Evolutionary conservation across 257 asterid species (phyloP).

Genomic region (Nicotiana undulata): DNA sequence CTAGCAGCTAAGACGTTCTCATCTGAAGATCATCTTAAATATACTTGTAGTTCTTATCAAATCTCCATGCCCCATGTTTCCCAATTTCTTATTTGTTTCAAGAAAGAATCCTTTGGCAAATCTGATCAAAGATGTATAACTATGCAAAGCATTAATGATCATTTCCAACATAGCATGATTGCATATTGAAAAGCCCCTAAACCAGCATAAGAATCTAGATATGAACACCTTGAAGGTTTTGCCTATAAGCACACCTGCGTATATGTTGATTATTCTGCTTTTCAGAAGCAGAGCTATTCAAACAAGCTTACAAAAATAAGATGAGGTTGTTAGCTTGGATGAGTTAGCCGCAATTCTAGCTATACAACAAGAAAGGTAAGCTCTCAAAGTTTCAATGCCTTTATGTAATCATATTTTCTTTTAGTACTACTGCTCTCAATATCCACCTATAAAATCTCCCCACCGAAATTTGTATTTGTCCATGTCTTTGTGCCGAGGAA

Average conservation of each 20-base stretch:
- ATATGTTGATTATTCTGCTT: background rate
- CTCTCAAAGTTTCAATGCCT: background rate
- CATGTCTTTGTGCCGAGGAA: background rate
- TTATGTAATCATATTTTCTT: too few relatives aligned
- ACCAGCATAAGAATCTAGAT: background rate
- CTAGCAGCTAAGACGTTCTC: conserved; percentile 66
- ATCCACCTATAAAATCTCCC: too few relatives aligned
- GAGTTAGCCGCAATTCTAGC: conserved; percentile 92
- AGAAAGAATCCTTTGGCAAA: background rate
- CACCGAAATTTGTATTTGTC: background rate
- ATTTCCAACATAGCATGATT: background rate
- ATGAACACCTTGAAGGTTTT: too few relatives aligned
- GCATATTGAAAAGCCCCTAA: background rate
- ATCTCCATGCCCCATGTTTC: background rate
- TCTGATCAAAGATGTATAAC: background rate
- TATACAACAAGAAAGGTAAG: conserved; percentile 60
- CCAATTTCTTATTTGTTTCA: background rate
- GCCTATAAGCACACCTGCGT: background rate
- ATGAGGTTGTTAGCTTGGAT: conserved; percentile 79
- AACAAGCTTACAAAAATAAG: conserved; percentile 82
- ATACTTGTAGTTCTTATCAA: conserved; percentile 5
- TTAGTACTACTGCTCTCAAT: background rate
- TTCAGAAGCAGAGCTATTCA: conserved; percentile 82
- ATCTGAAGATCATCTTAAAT: background rate
- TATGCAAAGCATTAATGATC: background rate